Evolutionary conservation across 2,329 filamentous ascomycete species (phyloP).

Genomic region (Fusarium sp.): DNA sequence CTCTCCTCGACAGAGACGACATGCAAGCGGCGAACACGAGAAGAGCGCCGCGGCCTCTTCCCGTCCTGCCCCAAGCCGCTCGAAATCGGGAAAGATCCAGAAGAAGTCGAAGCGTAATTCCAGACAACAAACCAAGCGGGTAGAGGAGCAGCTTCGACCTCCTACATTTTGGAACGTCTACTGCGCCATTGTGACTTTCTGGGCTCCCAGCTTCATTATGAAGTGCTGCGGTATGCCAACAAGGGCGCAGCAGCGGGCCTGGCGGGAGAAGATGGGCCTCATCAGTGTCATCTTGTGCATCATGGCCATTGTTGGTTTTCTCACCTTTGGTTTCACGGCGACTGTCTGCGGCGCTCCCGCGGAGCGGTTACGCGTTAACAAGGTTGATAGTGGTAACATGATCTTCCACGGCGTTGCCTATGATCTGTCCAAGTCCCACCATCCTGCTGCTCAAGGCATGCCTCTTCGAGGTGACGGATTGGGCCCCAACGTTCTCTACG

Average conservation of each 20-base stretch:
- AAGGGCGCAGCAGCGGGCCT: constrained; percentile 89
- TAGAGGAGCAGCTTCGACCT: constrained; percentile 75
- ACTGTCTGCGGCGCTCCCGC: constrained; percentile 82
- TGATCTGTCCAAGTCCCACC: constrained; percentile 79
- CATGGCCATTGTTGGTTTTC: constrained; percentile 89
- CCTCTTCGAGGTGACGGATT: constrained; percentile 59
- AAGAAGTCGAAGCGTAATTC: constrained; percentile 61
- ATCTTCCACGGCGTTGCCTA: constrained; percentile 96
- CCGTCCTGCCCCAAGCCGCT: constrained; percentile 51
- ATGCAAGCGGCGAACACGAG: constrained; percentile 46
- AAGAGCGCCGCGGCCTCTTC: constrained; percentile 44
- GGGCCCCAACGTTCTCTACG: constrained; percentile 84
- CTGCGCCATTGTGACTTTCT: constrained; percentile 93
- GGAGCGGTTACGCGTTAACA: constrained; percentile 81
- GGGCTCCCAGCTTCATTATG: constrained; percentile 87
- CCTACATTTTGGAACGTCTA: constrained; percentile 96
- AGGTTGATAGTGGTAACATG: constrained; percentile 86
- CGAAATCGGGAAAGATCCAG: constrained; percentile 71
- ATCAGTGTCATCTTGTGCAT: constrained; percentile 93
- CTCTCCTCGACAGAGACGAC: constrained; percentile 53
- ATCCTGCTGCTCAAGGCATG: constrained; percentile 85
- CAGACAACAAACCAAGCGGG: constrained; percentile 62
- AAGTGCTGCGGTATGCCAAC: constrained; percentile 86
- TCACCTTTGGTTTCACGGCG: constrained; percentile 96
- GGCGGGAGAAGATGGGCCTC: constrained; percentile 97